Evolutionary conservation across 495 filamentous ascomycete genomes (phyloP).

Genomic region (Arthonia radiata): DNA sequence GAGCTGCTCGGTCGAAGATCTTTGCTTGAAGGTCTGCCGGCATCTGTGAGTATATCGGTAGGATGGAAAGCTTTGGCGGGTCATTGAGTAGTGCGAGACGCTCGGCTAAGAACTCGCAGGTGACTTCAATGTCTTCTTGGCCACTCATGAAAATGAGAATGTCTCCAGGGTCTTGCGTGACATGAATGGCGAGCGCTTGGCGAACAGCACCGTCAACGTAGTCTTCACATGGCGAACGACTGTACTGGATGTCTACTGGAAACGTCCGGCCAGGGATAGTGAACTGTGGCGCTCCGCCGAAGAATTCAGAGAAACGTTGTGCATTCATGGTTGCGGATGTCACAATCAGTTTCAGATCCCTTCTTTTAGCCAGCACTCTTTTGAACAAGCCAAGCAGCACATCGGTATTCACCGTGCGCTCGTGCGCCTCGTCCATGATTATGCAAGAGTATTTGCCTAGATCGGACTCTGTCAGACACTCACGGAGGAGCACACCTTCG

Average conservation of each 20-base stretch:
- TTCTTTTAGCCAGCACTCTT: constrained; percentile 70
- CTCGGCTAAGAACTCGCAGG: constrained; percentile 79
- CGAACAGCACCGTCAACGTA: constrained; percentile 95
- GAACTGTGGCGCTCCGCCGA: constrained; percentile 92
- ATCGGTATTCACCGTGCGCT: constrained; percentile 89
- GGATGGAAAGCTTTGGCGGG: constrained; percentile 77
- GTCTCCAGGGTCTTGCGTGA: constrained; percentile 74
- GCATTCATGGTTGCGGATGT: constrained; percentile 98
- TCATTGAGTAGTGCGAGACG: constrained; percentile 79
- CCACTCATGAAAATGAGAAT: constrained; percentile 99
- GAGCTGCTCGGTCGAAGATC: constrained; percentile 78
- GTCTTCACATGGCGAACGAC: constrained; percentile 84
- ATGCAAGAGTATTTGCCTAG: constrained; percentile 94
- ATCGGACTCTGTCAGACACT: constrained; percentile 75
- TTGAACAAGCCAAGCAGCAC: constrained; percentile 95
- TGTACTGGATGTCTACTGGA: constrained; percentile 90
- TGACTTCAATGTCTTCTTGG: constrained; percentile 94
- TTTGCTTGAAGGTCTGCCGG: constrained; percentile 92
- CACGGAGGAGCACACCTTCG: constrained; percentile 82
- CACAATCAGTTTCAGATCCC: constrained; percentile 90
- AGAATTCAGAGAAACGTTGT: constrained; percentile 88
- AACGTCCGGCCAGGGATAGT: constrained; percentile 93
- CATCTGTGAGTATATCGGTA: constrained; percentile 99
- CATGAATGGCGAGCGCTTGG: constrained; percentile 90
- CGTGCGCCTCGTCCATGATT: constrained; percentile 99